These are phyloP conservation scores for Borovskyia barvae DNA, from an alignment of 208 protist genomes.

Conservation along the genomic window DNA sequence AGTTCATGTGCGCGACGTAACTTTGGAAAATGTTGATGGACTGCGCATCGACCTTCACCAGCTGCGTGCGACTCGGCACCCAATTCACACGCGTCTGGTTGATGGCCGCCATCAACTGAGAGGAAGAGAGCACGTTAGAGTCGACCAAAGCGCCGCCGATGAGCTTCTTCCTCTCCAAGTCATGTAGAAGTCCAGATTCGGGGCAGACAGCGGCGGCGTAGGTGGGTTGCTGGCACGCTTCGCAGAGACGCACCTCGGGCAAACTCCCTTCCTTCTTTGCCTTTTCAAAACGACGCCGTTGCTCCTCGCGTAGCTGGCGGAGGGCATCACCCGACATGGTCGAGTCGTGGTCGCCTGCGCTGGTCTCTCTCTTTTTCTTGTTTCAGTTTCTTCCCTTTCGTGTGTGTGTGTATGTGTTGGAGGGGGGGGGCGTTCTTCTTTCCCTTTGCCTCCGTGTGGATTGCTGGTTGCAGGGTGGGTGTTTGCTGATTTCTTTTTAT, in stretches of 20 bases:
- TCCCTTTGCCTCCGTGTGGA: too few species aligned
- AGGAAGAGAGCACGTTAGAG: conserved; percentile 49
- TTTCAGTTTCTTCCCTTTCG: conserved; percentile 6
- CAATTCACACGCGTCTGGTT: conserved; percentile 74
- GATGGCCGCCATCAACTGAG: conserved; percentile 73
- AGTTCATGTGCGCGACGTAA: conserved; percentile 68
- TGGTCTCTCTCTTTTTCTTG: too few species aligned
- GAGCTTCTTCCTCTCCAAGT: conserved; percentile 51
- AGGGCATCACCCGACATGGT: conserved; percentile 17
- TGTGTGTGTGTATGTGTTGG: not conserved
- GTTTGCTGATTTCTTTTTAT: too few species aligned
- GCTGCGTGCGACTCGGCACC: conserved; percentile 63
- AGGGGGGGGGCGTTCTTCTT: too few species aligned
- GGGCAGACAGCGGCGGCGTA: conserved; percentile 66
- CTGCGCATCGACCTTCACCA: conserved; percentile 69
- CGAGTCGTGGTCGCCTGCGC: too few species aligned
- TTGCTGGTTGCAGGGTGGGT: too few species aligned
- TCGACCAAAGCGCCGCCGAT: conserved; percentile 63
- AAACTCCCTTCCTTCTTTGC: conserved; percentile 21
- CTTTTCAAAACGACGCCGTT: conserved; percentile 28
- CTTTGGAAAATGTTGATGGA: conserved; percentile 87
- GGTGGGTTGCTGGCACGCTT: conserved; percentile 48
- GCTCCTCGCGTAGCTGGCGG: conserved; percentile 19
- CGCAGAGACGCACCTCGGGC: conserved; percentile 52
- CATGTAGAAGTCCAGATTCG: conserved; percentile 70